Evolutionary conservation across 2,329 filamentous ascomycete species (phyloP), one percentile per base, ranked within the genome.

Genomic region (Talaromyces sp.): DNA sequence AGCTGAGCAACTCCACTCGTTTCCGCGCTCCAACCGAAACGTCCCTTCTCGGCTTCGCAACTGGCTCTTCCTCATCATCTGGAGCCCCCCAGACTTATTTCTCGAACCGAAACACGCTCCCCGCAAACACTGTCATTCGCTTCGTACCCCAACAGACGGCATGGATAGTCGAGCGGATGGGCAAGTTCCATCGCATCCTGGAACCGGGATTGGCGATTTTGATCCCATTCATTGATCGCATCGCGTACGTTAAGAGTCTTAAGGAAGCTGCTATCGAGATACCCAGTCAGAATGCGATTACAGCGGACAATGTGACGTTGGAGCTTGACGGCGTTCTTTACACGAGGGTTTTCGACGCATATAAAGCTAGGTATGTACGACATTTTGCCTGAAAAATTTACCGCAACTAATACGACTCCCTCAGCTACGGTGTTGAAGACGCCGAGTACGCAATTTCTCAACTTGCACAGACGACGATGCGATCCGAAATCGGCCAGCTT

Each of bases 151-250:
- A 99, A 79, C 95, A 99, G 82, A 98, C 93, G 70, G 95, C 95
- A 76, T 99, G 95, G 95, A 93, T 99, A 64, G 95, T 99, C 63
- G 95, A 99, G 85, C 93, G 95, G 73, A 99, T 99, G 95, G 95
- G 95, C 71, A 95, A 93, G 79, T 99, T 96, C 81, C 89, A 91
- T 79, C 86, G 93, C 65, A 97, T 99, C 72, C 82, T 99, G 58
- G 86, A 97, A 71, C 95, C 95, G 3, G 95, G 95, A 63, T 82
- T 99, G 66, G 93, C 95, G 23, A 84, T 99, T 66, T 80, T 99
- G 69, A 83, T 95, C 61, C 95, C 95, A 1, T 90, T 98, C 68
- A 81, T 99, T 76, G 95, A 99, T 79, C 89, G 92, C 66, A 98
- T 99, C 76, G 90, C 95, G 70, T 99, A 99, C 76, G 95, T 99